These are phyloP conservation scores for Trypanosoma mega DNA, from an alignment of 208 protist genomes.

Conservation along the genomic window DNA sequence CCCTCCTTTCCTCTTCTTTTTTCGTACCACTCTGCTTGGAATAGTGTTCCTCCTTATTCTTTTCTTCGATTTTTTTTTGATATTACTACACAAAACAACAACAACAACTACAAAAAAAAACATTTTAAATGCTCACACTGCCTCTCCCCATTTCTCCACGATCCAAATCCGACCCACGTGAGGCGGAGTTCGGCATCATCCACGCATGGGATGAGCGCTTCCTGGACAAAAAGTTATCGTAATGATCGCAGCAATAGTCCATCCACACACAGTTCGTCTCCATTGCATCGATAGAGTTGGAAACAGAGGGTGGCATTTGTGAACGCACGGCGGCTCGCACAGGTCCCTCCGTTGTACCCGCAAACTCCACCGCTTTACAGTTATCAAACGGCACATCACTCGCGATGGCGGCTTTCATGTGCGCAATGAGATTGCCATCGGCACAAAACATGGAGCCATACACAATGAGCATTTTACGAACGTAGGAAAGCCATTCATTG, in stretches of 20 bases:
- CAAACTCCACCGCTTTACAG: not conserved
- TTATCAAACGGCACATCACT: not conserved
- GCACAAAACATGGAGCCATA: slow-evolving; percentile 35
- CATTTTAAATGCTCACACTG: slow-evolving; percentile 30
- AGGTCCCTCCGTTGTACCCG: not conserved
- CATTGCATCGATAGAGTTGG: slow-evolving; percentile 40
- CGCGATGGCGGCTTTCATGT: slow-evolving; percentile 27
- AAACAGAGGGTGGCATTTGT: slow-evolving; percentile 3
- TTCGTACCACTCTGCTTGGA: too few species aligned
- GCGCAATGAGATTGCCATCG: slow-evolving; percentile 45
- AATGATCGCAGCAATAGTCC: slow-evolving; percentile 64
- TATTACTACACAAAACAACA: not conserved
- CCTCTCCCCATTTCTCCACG: not conserved
- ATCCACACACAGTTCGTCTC: slow-evolving; percentile 69
- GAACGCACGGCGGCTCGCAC: not conserved
- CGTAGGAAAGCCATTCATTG: slow-evolving; percentile 15
- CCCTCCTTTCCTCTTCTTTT: too few species aligned
- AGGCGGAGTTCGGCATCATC: slow-evolving; percentile 13
- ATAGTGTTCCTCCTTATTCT: too few species aligned
- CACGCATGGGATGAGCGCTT: slow-evolving; percentile 10
- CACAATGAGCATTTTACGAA: slow-evolving; percentile 23
- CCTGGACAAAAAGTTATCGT: slow-evolving; percentile 41
- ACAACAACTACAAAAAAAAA: not conserved
- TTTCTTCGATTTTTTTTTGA: not conserved
- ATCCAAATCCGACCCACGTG: not conserved